phyloP scores from a whole-genome alignment of 2,329 filamentous ascomycete species.

The Neofusicoccum laricinum region DNA sequence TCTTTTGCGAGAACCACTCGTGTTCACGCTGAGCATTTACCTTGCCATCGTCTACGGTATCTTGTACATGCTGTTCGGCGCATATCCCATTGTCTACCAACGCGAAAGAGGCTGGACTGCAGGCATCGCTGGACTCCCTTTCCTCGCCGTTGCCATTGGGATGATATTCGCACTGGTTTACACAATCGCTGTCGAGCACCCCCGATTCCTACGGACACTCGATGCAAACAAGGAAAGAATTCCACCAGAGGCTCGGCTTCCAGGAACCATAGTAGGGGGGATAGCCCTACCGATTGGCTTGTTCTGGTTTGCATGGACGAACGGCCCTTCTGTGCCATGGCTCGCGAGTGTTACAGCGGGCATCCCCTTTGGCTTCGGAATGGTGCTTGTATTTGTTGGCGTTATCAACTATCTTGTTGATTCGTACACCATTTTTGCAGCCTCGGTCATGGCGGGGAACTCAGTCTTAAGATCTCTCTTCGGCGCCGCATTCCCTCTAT shows the following conservation, averaged over 20 bases:
- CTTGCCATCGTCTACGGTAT: slow-evolving; percentile 58
- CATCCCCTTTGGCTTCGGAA: slow-evolving; percentile 56
- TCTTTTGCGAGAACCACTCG: slow-evolving; percentile 68
- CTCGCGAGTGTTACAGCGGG: slow-evolving; percentile 52
- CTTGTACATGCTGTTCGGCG: slow-evolving; percentile 49
- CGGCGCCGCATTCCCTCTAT: slow-evolving; percentile 77
- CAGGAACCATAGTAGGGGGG: slow-evolving; percentile 60
- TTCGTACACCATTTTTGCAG: slow-evolving; percentile 69
- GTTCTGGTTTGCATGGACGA: slow-evolving; percentile 41
- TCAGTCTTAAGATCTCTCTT: slow-evolving; percentile 75
- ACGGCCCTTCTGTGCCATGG: slow-evolving; percentile 54
- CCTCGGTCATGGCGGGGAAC: slow-evolving; percentile 72
- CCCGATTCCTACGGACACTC: slow-evolving; percentile 29
- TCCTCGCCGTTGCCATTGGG: slow-evolving; percentile 66
- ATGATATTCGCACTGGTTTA: slow-evolving; percentile 60
- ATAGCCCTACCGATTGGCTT: slow-evolving; percentile 54
- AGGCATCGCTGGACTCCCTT: slow-evolving; percentile 45
- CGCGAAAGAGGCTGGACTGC: slow-evolving; percentile 33
- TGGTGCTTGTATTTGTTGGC: slow-evolving; percentile 63
- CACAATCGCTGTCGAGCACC: slow-evolving; percentile 20
- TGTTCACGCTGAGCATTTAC: slow-evolving; percentile 63
- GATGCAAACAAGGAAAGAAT: slow-evolving; percentile 53
- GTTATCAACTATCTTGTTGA: slow-evolving; percentile 43
- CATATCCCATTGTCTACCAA: slow-evolving; percentile 62
- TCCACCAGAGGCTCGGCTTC: slow-evolving; percentile 65